Base-by-base conservation (phyloP, 2,329 filamentous ascomycete species). In the Cercospora sp. region DNA sequence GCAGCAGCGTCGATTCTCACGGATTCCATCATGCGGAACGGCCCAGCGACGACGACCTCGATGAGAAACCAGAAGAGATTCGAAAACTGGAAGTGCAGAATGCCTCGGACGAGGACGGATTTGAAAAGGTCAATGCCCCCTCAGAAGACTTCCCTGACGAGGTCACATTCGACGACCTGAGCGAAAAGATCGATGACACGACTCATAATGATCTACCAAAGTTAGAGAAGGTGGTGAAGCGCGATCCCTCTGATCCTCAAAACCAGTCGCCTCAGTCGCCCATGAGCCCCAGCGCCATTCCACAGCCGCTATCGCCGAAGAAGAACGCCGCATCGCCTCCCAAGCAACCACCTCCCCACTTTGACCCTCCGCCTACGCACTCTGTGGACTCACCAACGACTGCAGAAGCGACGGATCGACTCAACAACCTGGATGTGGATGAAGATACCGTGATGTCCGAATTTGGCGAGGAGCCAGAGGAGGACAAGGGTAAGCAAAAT, bases 31-130 rank as follows among this genome's bases (percentile, higher is more conserved):
- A 84, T 71, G 83, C 83, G 6, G 78, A 81, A 28, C 78, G 81
- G 20, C 83, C 83, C 1, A 82, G 79, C 8, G 75, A 75, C 28
- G 78, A 79, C 30, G 76, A 79, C 26, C 75, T 79, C 61, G 79
- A 80, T 64, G 82, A 83, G 68, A 87, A 87, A 3, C 83, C 86
- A 0, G 91, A 93, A 71, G 88, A 89, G 66, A 85, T 88, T 61
- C 91, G 91, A 63, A 86, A 85, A 58, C 83, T 94, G 1, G 92
- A 94, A 73, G 88, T 94, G 13, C 91, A 90, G 63, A 96, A 95
- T 75, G 89, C 88, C 16, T 90, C 91, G 12, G 93, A 97, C 72
- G 92, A 95, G 71, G 95, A 98, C 77, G 92, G 92, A 0, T 98
- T 97, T 75, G 95, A 99, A 78, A 93, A 97, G 79, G 94, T 98